Conservation (phyloP, 2,329 filamentous ascomycete species). For the Xylaria sp. region DNA sequence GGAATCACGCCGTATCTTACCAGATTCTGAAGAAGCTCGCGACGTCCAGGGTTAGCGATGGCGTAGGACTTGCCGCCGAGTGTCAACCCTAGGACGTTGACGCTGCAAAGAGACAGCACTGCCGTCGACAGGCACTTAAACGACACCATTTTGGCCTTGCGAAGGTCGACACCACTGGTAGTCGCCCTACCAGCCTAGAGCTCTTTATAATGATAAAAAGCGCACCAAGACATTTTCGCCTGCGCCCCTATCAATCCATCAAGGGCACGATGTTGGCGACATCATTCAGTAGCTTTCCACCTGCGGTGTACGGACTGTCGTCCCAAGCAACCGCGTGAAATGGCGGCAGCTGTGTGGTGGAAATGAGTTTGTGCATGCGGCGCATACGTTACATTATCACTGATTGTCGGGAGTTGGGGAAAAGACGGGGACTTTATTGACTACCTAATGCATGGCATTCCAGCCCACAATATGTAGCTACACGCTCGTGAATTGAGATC, state of each 20-base stretch:
- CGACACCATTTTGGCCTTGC: conserved; percentile 25
- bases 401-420: conserved; percentile 13
- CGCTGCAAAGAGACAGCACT: conserved; percentile 16
- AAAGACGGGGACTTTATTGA: conserved; percentile 18
- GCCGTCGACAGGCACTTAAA: conserved; percentile 17
- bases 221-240: conserved; percentile 1
- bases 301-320: conserved; percentile 29
- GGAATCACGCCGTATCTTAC: conserved; percentile 11
- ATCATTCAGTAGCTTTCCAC: not conserved
- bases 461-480: conserved; percentile 1
- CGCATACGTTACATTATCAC: conserved; percentile 7
- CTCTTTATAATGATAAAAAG: conserved; percentile 14
- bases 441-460: not conserved
- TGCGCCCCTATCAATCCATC: not conserved
- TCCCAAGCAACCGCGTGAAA: conserved; percentile 29
- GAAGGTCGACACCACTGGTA: not conserved
- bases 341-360: conserved; percentile 32
- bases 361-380: conserved; percentile 29
- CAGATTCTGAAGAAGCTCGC: conserved; percentile 32
- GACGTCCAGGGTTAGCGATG: conserved; percentile 24
- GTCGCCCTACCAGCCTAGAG: not conserved
- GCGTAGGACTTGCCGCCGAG: conserved; percentile 26
- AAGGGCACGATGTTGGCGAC: conserved; percentile 2
- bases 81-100: conserved; percentile 14
- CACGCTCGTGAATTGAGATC: not conserved